Evolutionary conservation across 2,329 filamentous ascomycete species (phyloP), one percentile per base, ranked within the genome.

Genomic region (Colletotrichum magnum): DNA sequence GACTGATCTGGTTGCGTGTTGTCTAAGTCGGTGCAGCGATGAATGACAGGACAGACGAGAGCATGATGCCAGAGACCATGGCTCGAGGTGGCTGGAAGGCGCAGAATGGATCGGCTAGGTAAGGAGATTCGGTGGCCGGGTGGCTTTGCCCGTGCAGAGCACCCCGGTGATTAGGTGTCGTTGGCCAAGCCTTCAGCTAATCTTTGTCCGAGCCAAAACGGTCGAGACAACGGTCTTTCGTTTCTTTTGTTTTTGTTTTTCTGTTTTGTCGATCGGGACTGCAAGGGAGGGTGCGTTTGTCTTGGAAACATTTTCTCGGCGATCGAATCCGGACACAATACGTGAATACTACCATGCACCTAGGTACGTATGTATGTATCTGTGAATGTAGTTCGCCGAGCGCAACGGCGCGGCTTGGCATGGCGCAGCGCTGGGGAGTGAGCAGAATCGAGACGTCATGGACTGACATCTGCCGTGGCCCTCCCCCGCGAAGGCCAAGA

Each of bases 361-460:
- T 21, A 21, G 21, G 21, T 21, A 21, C 2, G 21, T 24, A 24
- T 24, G 21, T 24, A 24, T 24, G 21, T 24, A 24, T 2, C 21
- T 24, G 21, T 24, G 21, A 24, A 24, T 24, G 2, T 24, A 24
- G 21, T 24, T 24, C 51, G 51, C 51, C 60, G 51, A 64, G 28
- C 51, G 3, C 28, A 51, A 69, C 50, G 54, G 62, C 18, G 61
- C 50, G 56, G 41, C 66, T 69, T 69, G 66, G 66, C 66, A 53
- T 18, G 43, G 56, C 15, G 6, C 32, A 21, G 39, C 32, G 32
- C 32, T 36, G 32, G 32, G 32, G 32, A 12, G 48, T 54, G 32
- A 60, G 28, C n/a, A 66, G 50, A 39, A 52, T n/a, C 12, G 56
- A 65, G 62, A 54, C 66, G 66, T 69, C 66, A 65, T 65, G 48